Percentiles rank a stretch among this genome's conserved stretches.
Evolutionary conservation across 495 filamentous ascomycete species (phyloP).

Genomic region (Podospora pseudoanserina): DNA sequence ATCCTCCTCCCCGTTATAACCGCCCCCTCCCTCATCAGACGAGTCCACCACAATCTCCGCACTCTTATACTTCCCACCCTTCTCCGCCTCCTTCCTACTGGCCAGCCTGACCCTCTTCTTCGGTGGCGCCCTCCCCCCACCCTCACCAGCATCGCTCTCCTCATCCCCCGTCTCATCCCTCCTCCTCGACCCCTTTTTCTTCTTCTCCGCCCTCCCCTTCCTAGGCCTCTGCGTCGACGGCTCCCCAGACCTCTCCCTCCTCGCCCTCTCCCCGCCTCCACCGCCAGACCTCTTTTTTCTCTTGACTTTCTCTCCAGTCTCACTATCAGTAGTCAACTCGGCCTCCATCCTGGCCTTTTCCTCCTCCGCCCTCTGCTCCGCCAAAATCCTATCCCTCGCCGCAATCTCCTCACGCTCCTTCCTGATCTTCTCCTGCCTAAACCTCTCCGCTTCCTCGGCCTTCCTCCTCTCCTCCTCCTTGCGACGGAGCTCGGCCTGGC

Average conservation of each 20-base stretch:
- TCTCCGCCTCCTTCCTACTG: constrained; percentile 45
- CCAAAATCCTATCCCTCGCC: constrained; percentile 69
- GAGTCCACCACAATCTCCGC: constrained; percentile 76
- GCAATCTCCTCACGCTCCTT: constrained; percentile 77
- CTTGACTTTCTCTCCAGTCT: constrained; percentile 74
- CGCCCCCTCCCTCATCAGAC: constrained; percentile 43
- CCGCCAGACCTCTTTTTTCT: constrained; percentile 62
- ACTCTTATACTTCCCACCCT: constrained; percentile 66
- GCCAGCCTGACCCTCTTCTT: constrained; percentile 62
- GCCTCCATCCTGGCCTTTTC: constrained; percentile 64
- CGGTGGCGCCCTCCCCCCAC: constrained; percentile 36
- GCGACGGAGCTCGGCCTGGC: constrained; percentile 69
- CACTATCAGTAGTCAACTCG: constrained; percentile 69
- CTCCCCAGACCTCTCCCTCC: constrained; percentile 19
- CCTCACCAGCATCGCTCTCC: constrained; percentile 15
- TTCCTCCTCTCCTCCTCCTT: constrained; percentile 62
- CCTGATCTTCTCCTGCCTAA: constrained; percentile 70
- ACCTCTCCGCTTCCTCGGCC: constrained; percentile 61
- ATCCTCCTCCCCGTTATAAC: constrained; percentile 35
- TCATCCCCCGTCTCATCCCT: constrained; percentile 35
- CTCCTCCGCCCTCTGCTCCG: constrained; percentile 66
- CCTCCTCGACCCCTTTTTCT: constrained; percentile 11
- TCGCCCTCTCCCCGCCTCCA: constrained; percentile 1
- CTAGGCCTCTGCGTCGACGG: constrained; percentile 11
- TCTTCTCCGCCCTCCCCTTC: constrained; percentile 18